phyloP scores from a whole-genome alignment of 2,329 filamentous ascomycete genomes.

The Myriosclerotinia curreyana region DNA sequence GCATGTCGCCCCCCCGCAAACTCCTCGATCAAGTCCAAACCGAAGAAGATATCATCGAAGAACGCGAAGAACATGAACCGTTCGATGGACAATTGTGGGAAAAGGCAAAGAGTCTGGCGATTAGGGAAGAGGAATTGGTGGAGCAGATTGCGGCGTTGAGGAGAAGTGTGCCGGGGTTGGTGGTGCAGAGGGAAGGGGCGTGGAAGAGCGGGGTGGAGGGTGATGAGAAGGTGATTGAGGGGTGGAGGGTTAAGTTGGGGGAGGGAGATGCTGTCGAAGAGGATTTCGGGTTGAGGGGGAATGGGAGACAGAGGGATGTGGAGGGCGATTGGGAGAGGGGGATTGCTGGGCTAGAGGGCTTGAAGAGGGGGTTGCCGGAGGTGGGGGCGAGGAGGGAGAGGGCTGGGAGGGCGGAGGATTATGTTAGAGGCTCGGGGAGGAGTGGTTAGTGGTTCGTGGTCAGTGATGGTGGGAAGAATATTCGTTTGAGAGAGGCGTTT shows the following conservation, averaged over 20 bases:
- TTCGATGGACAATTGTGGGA: constrained; percentile 59
- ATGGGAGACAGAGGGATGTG: constrained; percentile 47
- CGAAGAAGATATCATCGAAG: constrained; percentile 24
- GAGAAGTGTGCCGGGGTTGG: constrained; percentile 28
- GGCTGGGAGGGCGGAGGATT: constrained; percentile 52
- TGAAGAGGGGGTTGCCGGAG: constrained; percentile 60
- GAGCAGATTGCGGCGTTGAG: constrained; percentile 55
- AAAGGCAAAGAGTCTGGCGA: constrained; percentile 57
- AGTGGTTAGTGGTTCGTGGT: neutral
- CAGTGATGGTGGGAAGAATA: neutral
- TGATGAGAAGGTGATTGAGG: constrained; percentile 31
- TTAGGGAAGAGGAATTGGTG: constrained; percentile 61
- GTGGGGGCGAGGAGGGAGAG: constrained; percentile 64
- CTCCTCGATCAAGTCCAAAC: constrained; percentile 41
- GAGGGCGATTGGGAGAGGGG: constrained; percentile 49
- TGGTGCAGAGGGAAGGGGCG: constrained; percentile 28
- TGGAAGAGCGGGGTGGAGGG: constrained; percentile 29
- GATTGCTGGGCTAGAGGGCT: constrained; percentile 49
- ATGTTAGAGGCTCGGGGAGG: constrained; percentile 31
- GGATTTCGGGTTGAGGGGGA: constrained; percentile 28
- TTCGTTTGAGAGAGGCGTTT: constrained; percentile 6
- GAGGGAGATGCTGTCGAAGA: constrained; percentile 22
- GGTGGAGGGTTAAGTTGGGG: constrained; percentile 24
- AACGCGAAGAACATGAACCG: constrained; percentile 52
- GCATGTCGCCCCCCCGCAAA: constrained; percentile 44